Percentiles rank a stretch among this genome's conserved stretches.
Evolutionary conservation across 177 flowering plant genomes (phyloP).

Genomic region (Vitis hybrid): DNA sequence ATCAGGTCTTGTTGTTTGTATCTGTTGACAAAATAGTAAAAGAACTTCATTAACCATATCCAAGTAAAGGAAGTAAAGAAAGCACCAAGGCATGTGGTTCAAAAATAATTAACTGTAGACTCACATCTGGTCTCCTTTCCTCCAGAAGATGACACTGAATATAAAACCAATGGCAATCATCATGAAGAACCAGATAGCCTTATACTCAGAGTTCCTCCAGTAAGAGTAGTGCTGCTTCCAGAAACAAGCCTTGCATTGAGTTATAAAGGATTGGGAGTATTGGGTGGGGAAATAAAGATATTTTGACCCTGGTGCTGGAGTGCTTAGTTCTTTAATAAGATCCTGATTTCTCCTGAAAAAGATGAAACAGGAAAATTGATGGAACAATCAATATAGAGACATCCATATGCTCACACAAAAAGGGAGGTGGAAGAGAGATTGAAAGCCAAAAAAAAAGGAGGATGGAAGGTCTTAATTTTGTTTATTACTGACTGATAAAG

Average conservation of each 20-base stretch:
- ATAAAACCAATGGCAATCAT: constrained; percentile 21
- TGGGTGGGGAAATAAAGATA: constrained; percentile 30
- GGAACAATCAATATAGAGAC: background rate
- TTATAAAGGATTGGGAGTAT: constrained; percentile 26
- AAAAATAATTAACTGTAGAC: background rate
- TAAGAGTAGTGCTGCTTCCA: constrained; percentile 38
- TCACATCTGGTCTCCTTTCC: constrained; percentile 22
- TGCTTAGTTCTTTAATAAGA: constrained; percentile 27
- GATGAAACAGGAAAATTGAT: background rate
- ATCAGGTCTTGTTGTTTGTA: constrained; percentile 21
- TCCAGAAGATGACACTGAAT: constrained; percentile 32
- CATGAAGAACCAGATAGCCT: constrained; percentile 29
- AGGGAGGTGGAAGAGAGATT: too few relatives aligned
- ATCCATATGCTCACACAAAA: too few relatives aligned
- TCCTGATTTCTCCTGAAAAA: constrained; percentile 28
- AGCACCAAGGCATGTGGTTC: background rate
- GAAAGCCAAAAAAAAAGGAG: too few relatives aligned
- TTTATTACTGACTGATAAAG: constrained; percentile 20
- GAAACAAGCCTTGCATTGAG: constrained; percentile 31
- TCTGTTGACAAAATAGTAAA: constrained; percentile 10
- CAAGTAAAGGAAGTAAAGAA: too few relatives aligned
- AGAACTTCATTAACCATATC: background rate
- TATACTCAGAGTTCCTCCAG: constrained; percentile 36
- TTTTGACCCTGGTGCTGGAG: constrained; percentile 17
- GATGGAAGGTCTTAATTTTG: background rate